A percentile compares a stretch with the other conserved stretches of the same genome.
Conservation (phyloP, 306 rosid genomes). For the Medicago arabica region DNA sequence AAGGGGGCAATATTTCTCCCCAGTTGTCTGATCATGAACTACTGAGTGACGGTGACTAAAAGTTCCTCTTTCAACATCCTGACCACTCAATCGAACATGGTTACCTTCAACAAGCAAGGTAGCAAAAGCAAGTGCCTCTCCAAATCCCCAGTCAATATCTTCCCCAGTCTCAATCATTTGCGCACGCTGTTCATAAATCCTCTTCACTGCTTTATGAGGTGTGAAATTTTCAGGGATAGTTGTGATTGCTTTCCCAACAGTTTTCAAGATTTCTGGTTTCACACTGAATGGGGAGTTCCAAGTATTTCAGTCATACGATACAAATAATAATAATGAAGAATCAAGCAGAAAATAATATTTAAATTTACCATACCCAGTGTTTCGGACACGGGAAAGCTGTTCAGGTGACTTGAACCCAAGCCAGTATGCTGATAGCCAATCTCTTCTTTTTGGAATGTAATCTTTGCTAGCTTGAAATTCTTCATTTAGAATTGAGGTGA, state of each 20-base stretch:
- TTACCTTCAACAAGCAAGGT: constrained; percentile 91
- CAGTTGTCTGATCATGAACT: constrained; percentile 88
- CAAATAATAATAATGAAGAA: constrained; percentile 1
- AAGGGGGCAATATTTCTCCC: constrained; percentile 83
- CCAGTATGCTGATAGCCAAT: constrained; percentile 99
- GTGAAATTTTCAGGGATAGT: constrained; percentile 75
- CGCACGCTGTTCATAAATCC: constrained; percentile 81
- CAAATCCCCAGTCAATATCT: constrained; percentile 97
- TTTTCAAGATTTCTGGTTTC: constrained; percentile 89
- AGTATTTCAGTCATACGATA: constrained; percentile 28
- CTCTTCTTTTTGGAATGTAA: constrained; percentile 83
- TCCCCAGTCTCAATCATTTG: constrained; percentile 96
- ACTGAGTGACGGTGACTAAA: constrained; percentile 96
- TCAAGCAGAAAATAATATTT: constrained; percentile 16
- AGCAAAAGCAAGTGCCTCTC: constrained; percentile 95
- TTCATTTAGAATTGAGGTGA: constrained; percentile 76
- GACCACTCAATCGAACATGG: constrained; percentile 94
- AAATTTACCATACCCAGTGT: constrained; percentile 75
- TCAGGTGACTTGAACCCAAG: constrained; percentile 95
- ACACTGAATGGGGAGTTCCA: constrained; percentile 58
- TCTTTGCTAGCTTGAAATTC: constrained; percentile 94
- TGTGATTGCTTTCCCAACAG: constrained; percentile 92
- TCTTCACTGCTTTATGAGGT: constrained; percentile 92
- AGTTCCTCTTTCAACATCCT: constrained; percentile 98
- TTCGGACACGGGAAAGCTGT: constrained; percentile 88